These are phyloP conservation scores for Ceratopteris richardii DNA, from an alignment of 75 land plant species.

Conservation along the genomic window DNA sequence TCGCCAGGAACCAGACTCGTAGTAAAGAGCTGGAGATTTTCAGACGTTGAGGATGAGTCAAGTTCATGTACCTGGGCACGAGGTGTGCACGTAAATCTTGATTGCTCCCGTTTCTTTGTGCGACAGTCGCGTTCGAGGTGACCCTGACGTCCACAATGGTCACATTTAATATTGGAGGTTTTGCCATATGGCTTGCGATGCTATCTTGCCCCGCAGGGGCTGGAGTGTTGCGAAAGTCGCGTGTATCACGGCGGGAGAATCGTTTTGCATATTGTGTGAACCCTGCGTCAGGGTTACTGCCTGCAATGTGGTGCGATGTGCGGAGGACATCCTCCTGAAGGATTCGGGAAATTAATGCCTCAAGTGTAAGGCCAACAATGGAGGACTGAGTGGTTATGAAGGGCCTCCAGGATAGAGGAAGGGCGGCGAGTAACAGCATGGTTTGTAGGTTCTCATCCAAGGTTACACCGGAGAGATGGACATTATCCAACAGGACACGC, in stretches of 20 bases:
- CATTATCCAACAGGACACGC: not conserved
- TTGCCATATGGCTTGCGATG: not conserved
- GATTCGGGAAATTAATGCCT: not conserved
- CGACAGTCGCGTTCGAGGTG: not conserved
- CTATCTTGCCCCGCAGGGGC: too few species aligned
- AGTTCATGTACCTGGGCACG: not conserved
- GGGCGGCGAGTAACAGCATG: not conserved
- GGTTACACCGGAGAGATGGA: not conserved
- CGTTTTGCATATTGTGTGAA: not conserved
- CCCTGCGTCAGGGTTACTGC: not conserved
- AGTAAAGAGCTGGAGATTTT: not conserved
- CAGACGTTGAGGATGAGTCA: not conserved
- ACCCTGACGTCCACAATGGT: not conserved
- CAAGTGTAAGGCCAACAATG: not conserved
- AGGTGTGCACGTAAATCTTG: too few species aligned
- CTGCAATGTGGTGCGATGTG: not conserved
- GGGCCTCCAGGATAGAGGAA: not conserved
- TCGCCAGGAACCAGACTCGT: not conserved
- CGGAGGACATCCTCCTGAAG: not conserved
- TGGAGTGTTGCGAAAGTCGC: too few species aligned
- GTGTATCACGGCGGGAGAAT: too few species aligned
- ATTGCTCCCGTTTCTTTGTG: not conserved
- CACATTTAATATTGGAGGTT: not conserved
- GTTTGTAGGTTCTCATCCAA: not conserved
- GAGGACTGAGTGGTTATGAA: constrained; percentile 1